Percentiles rank a stretch among this genome's conserved stretches.
Evolutionary conservation across 306 rosid species (phyloP).

Genomic region (Potentilla sterilis): DNA sequence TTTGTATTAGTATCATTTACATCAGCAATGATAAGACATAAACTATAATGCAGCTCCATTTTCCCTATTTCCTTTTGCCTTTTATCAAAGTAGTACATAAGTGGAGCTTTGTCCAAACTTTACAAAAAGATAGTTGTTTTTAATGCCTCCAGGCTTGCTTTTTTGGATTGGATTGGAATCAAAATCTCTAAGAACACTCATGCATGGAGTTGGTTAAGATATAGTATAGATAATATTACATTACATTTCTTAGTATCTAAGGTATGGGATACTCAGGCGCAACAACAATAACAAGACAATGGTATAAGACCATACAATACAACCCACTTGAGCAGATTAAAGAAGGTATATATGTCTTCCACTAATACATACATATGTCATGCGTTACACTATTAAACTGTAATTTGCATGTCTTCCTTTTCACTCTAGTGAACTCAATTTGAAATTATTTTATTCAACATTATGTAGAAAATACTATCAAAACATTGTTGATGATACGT

Average conservation of each 20-base stretch:
- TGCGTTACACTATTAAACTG: too few species aligned
- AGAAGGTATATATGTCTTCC: too few species aligned
- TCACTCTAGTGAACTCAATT: too few species aligned
- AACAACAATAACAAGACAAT: neutral
- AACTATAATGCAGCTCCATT: neutral
- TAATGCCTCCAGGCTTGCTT: conserved; percentile 22
- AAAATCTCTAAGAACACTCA: neutral
- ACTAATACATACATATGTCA: too few species aligned
- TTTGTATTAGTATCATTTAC: too few species aligned
- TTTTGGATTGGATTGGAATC: conserved; percentile 35
- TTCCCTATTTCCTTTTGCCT: neutral
- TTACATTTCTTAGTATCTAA: conserved; percentile 43
- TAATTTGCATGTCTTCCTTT: too few species aligned
- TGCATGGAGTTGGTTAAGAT: conserved; percentile 1
- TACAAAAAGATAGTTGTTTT: conserved; percentile 39
- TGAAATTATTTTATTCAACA: too few species aligned
- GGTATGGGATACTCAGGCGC: conserved; percentile 26
- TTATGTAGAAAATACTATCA: too few species aligned
- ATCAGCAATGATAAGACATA: neutral
- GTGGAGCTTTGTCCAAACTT: conserved; percentile 26
- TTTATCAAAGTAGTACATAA: conserved; percentile 5
- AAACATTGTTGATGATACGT: too few species aligned
- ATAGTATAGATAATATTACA: neutral
- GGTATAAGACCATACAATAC: neutral
- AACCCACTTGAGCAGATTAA: neutral